A percentile compares a stretch with the other conserved stretches of the same genome.
These are phyloP conservation scores for Hypoxylon crocopeplum DNA, from an alignment of 495 filamentous ascomycete species.

Conservation along the genomic window DNA sequence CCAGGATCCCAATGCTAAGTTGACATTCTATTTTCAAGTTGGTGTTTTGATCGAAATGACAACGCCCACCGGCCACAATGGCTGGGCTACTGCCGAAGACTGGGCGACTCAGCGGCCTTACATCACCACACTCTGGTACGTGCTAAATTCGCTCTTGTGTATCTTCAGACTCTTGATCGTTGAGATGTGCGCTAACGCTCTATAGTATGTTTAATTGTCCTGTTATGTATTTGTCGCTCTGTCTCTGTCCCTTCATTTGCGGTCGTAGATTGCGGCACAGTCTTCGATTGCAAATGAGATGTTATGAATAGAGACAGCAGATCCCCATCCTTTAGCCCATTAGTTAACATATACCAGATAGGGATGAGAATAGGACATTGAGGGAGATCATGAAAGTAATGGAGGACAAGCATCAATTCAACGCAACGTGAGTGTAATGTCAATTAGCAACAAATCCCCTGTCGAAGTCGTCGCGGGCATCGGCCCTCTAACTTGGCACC, in stretches of 20 bases:
- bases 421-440: conserved; percentile 50
- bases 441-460: not conserved
- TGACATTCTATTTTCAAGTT: not conserved
- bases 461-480: not conserved
- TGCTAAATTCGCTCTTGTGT: not conserved
- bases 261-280: not conserved
- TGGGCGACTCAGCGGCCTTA: conserved; percentile 33
- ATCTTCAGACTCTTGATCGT: not conserved
- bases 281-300: not conserved
- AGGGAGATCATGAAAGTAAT: conserved; percentile 51
- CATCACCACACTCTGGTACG: conserved; percentile 38
- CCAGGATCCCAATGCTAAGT: not conserved
- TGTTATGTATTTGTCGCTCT: not conserved
- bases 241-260: not conserved
- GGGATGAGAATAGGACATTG: conserved; percentile 49
- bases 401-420: conserved; percentile 46
- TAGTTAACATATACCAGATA: conserved; percentile 30
- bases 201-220: conserved; percentile 17
- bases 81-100: conserved; percentile 38
- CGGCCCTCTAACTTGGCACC: conserved; percentile 1
- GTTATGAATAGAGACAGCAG: not conserved
- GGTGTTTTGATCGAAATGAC: conserved; percentile 32
- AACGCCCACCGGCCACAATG: conserved; percentile 23
- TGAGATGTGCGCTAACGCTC: not conserved
- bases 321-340: not conserved